These are phyloP conservation scores for Acmispon strigosus DNA, from an alignment of 306 rosid species.

Conservation along the genomic window DNA sequence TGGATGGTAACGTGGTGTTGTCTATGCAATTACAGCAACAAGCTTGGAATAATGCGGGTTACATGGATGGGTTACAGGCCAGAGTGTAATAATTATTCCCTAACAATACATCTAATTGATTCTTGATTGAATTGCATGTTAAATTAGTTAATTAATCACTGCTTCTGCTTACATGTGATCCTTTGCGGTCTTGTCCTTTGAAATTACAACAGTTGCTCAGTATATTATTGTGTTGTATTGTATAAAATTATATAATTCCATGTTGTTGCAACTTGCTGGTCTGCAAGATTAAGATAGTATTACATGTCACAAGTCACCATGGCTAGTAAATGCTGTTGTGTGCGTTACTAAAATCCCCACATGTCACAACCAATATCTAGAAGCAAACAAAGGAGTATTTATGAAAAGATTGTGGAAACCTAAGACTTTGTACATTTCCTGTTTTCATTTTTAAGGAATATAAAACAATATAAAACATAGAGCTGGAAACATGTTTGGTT, in stretches of 20 bases:
- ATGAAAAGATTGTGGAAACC: too few species aligned
- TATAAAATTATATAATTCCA: not conserved
- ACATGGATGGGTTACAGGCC: not conserved
- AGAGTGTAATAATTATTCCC: not conserved
- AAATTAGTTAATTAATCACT: constrained; percentile 8
- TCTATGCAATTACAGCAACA: constrained; percentile 11
- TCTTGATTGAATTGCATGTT: not conserved
- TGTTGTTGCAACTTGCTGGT: not conserved
- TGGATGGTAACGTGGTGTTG: constrained; percentile 15
- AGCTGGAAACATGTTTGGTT: too few species aligned
- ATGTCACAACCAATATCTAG: too few species aligned
- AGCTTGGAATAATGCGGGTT: not conserved
- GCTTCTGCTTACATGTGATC: constrained; percentile 16
- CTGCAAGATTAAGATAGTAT: not conserved
- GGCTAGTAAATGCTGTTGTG: not conserved
- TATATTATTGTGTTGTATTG: not conserved
- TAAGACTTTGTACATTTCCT: too few species aligned
- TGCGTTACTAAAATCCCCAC: not conserved
- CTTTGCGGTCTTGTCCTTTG: not conserved
- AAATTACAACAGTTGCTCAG: not conserved
- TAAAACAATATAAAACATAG: too few species aligned
- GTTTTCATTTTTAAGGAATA: too few species aligned
- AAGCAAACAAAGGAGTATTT: too few species aligned
- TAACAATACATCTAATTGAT: not conserved
- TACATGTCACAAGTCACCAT: not conserved